Base-by-base conservation (phyloP, 148 eudicot genomes). In the Amaranthus hypochondriacus region DNA sequence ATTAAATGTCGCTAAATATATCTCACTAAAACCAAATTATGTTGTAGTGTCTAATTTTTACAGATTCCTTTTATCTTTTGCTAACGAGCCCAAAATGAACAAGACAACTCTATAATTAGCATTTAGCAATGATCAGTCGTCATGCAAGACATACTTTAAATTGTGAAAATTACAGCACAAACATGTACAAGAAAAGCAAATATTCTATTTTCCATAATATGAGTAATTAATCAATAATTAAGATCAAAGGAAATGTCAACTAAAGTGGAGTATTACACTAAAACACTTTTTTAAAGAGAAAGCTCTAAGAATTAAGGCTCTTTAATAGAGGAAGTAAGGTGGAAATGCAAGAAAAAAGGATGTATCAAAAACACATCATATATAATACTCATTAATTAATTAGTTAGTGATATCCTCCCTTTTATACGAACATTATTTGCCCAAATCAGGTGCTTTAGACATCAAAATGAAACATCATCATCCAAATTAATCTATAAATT, bases 281-380 rank as follows among this genome's bases (percentile, higher is more conserved):
- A 53, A 28, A 60, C 68, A 73, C 73, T 18, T 62, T 68, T 54
- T 54, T 13, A 14, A 48, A 46, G 21, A 69, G 51, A 48, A 68
- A 73, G 67, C 47, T 50, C 56, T 63, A 66, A 73, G 54, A 50
- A 28, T 28, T 28, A 28, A 56, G 51, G 11, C 58, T 48, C 76
- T 72, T 78, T 72, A 66, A 28, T 71, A 72, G 56, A 44, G 62
- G 56, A 51, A 76, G 48, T 13, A 68, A 42, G 71, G 48, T 66
- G 67, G 54, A 78, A 59, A 58, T 50, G 65, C 14, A n/a, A 70
- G 13, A 68, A 74, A 48, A 66, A 21, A 28, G 28, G n/a, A 63
- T 68, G 65, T 28, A 44, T 42, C 66, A 50, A 48, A 68, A 28
- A 58, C 46, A 58, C 55, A 68, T 28, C 39, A 0, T 28, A 28